Base-by-base conservation (phyloP, 257 asterid genomes). In the Gentiana straminea region DNA sequence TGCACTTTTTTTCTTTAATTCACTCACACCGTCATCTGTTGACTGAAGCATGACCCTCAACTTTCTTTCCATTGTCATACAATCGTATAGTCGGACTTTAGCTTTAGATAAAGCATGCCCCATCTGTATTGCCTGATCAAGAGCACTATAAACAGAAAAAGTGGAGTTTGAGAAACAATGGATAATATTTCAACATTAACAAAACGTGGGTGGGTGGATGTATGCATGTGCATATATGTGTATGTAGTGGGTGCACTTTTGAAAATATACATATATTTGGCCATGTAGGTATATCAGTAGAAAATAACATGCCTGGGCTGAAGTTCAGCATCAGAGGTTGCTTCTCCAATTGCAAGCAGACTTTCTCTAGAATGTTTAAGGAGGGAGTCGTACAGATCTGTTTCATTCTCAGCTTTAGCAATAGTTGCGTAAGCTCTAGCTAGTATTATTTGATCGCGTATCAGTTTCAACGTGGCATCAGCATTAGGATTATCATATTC, bases 371-470 rank as follows among this genome's bases (percentile, higher is more conserved):
- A 79, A 70, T 79, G 91, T 75, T 77, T 69, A 55, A 77, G 70
- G 48, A 90, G 72, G 64, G 94, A 84, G 74, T 77, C 70, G 74
- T 77, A 86, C 50, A 90, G 82, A 67, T 55, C 46, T 54, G 68
- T 74, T 36, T 80, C 84, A 74, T 86, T 86, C 78, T 82, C 86
- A 64, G 94, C 85, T 80, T 72, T 86, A 55, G 98, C 90, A 49
- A 90, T 81, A 50, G 93, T 84, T 49, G 94, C 96, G 74, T 90
- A 90, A 68, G 82, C 94, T 75, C 74, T 86, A 62, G 97, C 95
- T 94, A 90, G 84, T 73, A 90, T 84, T 67, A 86, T 77, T 84
- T 86, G 97, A 73, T 90, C 97, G 50, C 83, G 77, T 86, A 90
- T 90, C 57, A 90, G 96, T 77, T 86, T 90, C 55, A 86, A 79